Base-by-base conservation (phyloP, 2,329 filamentous ascomycete genomes). In the Paramyrothecium sp. region DNA sequence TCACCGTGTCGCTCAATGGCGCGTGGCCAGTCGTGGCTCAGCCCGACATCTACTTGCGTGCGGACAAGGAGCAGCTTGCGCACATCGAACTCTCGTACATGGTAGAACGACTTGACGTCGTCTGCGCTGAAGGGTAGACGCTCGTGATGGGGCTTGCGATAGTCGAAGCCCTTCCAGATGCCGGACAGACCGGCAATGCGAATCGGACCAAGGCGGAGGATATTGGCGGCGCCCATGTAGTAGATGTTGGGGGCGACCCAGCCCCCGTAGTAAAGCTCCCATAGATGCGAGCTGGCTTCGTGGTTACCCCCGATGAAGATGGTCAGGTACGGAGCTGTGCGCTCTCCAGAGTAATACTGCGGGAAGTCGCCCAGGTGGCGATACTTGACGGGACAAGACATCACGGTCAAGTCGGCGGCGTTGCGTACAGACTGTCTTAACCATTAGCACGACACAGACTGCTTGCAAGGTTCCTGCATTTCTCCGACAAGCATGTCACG, bases 181-280 rank as follows among this genome's bases (percentile, higher is more conserved):
- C 95, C 95, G 54, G 91, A 95, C 71, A 98, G 79, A 5, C 89
- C 94, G 38, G 92, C 91, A 60, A 99, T 96, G 21, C 95, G 87
- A 52, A 99, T 76, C 1, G 91, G 89, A 0, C 94, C 94, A 33
- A 96, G 79, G 19, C 89, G 88, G 46, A 99, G 71, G 10, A 99
- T 88, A 69, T 96, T 97, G 58, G 95, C 92, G 34, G 92, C 91
- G 52, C 95, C 95, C 72, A 98, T 83, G 75, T 97, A 99, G 79
- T 97, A 99, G 61, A 99, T 98, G 64, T 95, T 96, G 10, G 92
- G 92, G 8, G 94, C 94, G 7, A 92, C 95, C 95, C 95, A 99
- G 53, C 95, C 95, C 54, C 95, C 95, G 70, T 98, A 96, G 77
- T 91, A 96, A 0, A 99, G 83, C 75, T 99, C 95, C 80, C 88